These are phyloP conservation scores for Capsicum chinense DNA, from an alignment of 257 asterid genomes.

Conservation along the genomic window DNA sequence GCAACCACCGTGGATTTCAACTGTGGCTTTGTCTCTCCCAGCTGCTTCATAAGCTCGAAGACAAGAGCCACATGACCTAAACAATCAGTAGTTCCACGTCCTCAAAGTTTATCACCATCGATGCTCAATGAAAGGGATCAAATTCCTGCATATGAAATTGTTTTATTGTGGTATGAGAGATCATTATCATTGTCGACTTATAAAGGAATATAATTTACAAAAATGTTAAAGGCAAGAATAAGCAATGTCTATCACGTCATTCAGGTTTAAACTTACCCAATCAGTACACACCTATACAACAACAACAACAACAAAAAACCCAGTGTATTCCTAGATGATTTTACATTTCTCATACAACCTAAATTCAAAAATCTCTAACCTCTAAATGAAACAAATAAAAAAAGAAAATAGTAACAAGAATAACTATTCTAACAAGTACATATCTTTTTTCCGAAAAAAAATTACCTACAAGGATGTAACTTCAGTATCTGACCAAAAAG, in stretches of 20 bases:
- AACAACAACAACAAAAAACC: too few species aligned
- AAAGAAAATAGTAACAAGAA: too few species aligned
- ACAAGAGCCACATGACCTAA: conserved; percentile 98
- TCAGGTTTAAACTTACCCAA: too few species aligned
- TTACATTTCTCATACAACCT: background rate
- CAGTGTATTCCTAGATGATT: background rate
- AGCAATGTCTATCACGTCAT: too few species aligned
- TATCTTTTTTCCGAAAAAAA: background rate
- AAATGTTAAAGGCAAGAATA: too few species aligned
- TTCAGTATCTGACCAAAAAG: background rate
- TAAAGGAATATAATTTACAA: too few species aligned
- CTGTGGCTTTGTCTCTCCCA: too few species aligned
- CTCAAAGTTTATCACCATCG: conserved; percentile 89
- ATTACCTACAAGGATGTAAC: background rate
- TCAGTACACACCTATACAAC: too few species aligned
- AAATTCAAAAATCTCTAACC: background rate
- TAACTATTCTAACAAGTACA: background rate
- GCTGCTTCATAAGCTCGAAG: conserved; percentile 46
- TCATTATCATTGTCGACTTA: background rate
- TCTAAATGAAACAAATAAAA: background rate
- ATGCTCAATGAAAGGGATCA: conserved; percentile 89
- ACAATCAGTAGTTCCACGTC: conserved; percentile 98
- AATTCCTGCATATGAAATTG: conserved; percentile 63
- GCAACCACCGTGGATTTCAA: too few species aligned
- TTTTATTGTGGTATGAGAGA: conserved; percentile 1